Base-by-base conservation (phyloP, 805 yeast species). In the Lipomyces mesembrius region DNA sequence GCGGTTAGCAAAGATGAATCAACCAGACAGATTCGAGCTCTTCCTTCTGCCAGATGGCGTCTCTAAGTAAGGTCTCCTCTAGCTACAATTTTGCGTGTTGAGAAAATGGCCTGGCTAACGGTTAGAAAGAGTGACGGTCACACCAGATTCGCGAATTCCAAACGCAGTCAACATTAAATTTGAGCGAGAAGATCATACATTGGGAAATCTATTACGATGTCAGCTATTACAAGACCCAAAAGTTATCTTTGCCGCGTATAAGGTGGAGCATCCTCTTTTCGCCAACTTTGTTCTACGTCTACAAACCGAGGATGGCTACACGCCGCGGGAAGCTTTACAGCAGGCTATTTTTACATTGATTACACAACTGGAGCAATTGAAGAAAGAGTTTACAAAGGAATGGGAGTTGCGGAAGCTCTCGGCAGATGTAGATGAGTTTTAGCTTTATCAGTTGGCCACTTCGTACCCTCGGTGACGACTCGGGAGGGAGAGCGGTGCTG, bases 11-110 rank as follows among this genome's bases (percentile, higher is more conserved):
- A 35, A 25, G 12, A 94, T 95, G 99, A 95, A 95, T 81, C 98
- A 98, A 75, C 99, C 99, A 79, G 99, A 95, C 82, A 89, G 99
- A 84, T 95, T 94, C 78, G 99, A 95, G 83, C 86, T 95, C 53
- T 95, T 95, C 77, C 86, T 95, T 74, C 84, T 95, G 74, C 98
- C 98, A n/a, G 99, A 95, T 78, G 98, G 99, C 62, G 96, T 91
- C 62, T 90, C 94, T 61, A 95, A 95, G 91, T 88, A 83, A 43
- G 27, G 91, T 83, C 14, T 22, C 20, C 14, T 43, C 76, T 73
- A 76, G 75, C 75, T 49, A 34, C 9, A 12, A 9, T 14, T 53
- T 9, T 43, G 49, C 3, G 49, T 14, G 49, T n/a, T 43, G 11
- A 43, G 22, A 5, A 3, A 6, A n/a, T 6, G 20, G 0, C 3